These are phyloP conservation scores for Arctium lappa DNA, from an alignment of 129 eudicot genomes.

Conservation along the genomic window DNA sequence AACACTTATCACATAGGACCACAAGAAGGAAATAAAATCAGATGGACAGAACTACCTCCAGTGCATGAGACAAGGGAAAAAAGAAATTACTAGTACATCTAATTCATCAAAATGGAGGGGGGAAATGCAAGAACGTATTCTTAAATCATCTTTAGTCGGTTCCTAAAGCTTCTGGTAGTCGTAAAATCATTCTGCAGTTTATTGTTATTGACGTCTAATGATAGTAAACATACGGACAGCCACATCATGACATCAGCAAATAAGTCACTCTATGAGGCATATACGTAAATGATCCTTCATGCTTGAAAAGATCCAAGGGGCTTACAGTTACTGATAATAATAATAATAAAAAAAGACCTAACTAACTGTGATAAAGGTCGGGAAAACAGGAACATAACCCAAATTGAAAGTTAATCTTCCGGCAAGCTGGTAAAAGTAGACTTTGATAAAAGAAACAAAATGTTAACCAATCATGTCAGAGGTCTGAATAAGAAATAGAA, in stretches of 20 bases:
- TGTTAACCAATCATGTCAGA: not conserved
- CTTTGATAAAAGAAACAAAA: constrained; percentile 7
- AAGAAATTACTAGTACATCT: not conserved
- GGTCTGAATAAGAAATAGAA: constrained; percentile 2
- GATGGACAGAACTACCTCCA: not conserved
- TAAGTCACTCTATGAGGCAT: not conserved
- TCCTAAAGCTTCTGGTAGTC: not conserved
- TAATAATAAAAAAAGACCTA: not conserved
- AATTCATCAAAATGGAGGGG: not conserved
- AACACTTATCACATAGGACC: not conserved
- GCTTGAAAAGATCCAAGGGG: not conserved
- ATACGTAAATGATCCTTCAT: not conserved
- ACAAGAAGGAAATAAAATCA: not conserved
- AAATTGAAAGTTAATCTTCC: not conserved
- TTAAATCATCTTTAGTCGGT: not conserved
- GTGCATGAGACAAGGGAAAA: not conserved
- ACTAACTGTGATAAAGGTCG: not conserved
- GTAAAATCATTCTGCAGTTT: not conserved
- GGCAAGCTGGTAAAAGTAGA: not conserved
- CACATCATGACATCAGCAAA: not conserved
- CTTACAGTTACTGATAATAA: not conserved
- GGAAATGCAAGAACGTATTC: not conserved
- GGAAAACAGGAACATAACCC: not conserved
- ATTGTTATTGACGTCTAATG: not conserved
- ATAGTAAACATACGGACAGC: not conserved